Evolutionary conservation across 1,284 basidiomycete species (phyloP).

Genomic region (Sphaerobolus stellatus): DNA sequence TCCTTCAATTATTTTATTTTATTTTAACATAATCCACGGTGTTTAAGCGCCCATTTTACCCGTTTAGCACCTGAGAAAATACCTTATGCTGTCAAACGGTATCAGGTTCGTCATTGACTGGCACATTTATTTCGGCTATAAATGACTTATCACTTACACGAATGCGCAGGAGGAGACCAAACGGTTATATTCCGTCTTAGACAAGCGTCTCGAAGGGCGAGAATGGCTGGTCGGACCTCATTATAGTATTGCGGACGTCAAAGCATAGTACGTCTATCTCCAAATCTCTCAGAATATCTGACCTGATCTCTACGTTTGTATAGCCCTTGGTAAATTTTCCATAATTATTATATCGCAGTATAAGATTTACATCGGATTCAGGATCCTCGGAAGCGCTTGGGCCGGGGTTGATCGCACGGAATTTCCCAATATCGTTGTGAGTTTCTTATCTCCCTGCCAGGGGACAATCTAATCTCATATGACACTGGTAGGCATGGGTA

Average conservation of each 20-base stretch:
- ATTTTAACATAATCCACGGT: background rate
- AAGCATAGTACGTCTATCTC: conserved; percentile 8
- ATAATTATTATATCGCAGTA: too few relatives aligned
- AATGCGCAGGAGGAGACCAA: conserved; percentile 7
- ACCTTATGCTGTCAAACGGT: conserved; percentile 30
- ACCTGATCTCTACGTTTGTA: background rate
- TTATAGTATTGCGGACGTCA: conserved; percentile 11
- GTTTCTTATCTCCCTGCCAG: too few relatives aligned
- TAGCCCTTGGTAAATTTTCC: conserved; percentile 1
- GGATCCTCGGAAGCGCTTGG: conserved; percentile 6
- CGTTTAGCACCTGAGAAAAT: conserved; percentile 21
- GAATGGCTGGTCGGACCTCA: conserved; percentile 9
- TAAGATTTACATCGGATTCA: too few relatives aligned
- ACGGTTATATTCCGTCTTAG: conserved; percentile 7
- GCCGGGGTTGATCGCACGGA: background rate
- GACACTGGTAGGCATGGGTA: too few relatives aligned
- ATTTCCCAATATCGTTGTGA: conserved; percentile 7
- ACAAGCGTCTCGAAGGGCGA: conserved; percentile 3
- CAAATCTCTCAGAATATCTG: background rate
- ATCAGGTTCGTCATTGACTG: too few relatives aligned
- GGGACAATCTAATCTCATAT: too few relatives aligned
- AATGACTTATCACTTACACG: too few relatives aligned
- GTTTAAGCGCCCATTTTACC: conserved; percentile 6
- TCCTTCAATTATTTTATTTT: background rate
- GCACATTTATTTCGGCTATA: background rate